Conservation (phyloP, 306 rosid species). For the Rosa lucieae region DNA sequence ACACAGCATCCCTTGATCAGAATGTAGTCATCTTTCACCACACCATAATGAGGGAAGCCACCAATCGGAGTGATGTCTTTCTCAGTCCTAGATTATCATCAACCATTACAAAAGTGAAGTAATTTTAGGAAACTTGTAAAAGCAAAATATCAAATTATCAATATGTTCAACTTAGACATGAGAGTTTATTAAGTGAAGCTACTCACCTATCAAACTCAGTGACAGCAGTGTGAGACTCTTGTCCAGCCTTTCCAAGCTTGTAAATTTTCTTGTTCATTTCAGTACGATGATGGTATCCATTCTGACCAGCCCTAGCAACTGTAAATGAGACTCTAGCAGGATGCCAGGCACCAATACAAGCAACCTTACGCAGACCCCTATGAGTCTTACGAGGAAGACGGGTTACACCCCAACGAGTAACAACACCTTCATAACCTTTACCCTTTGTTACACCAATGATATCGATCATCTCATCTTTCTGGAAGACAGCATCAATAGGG, state of each 20-base stretch:
- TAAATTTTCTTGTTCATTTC: slow-evolving; percentile 83
- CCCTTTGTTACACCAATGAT: slow-evolving; percentile 86
- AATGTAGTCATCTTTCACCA: slow-evolving; percentile 69
- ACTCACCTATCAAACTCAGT: slow-evolving; percentile 74
- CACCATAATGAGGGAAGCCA: slow-evolving; percentile 89
- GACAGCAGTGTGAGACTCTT: slow-evolving; percentile 58
- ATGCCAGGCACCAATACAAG: slow-evolving; percentile 97
- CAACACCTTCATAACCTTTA: slow-evolving; percentile 92
- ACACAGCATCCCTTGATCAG: slow-evolving; percentile 76
- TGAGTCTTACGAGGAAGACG: slow-evolving; percentile 92
- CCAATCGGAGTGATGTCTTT: slow-evolving; percentile 84
- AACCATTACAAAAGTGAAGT: neutral
- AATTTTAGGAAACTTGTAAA: too few species aligned
- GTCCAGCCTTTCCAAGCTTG: slow-evolving; percentile 68
- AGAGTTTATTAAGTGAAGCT: neutral
- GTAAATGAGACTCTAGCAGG: slow-evolving; percentile 90
- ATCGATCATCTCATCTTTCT: slow-evolving; percentile 90
- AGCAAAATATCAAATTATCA: neutral
- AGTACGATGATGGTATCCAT: slow-evolving; percentile 83
- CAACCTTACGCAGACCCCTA: slow-evolving; percentile 88
- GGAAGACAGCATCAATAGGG: slow-evolving; percentile 87
- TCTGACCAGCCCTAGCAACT: slow-evolving; percentile 92
- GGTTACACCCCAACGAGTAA: slow-evolving; percentile 89
- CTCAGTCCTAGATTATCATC: slow-evolving; percentile 57
- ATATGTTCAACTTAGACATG: neutral